A percentile compares a stretch with the other conserved stretches of the same genome.
Evolutionary conservation across 148 eudicot species (phyloP).

Genomic region (Diospyros kaki): DNA sequence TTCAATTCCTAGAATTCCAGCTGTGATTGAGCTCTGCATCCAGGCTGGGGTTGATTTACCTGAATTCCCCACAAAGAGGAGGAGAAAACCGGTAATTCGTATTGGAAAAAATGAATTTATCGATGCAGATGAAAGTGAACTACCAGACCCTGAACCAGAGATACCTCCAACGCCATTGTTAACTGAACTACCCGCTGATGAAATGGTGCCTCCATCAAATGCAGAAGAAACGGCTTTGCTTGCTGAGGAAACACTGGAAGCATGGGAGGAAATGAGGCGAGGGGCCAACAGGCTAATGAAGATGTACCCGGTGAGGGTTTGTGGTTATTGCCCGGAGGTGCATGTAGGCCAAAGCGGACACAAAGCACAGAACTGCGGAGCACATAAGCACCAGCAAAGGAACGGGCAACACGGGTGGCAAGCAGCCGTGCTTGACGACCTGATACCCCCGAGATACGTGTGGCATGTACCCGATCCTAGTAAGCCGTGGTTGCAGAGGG

Average conservation of each 20-base stretch:
- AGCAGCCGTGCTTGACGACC: slow-evolving; percentile 68
- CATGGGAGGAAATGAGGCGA: slow-evolving; percentile 83
- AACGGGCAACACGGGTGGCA: slow-evolving; percentile 98
- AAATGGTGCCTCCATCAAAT: slow-evolving; percentile 44
- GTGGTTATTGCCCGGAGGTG: slow-evolving; percentile 93
- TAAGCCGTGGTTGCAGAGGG: slow-evolving; percentile 49
- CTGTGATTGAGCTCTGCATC: slow-evolving; percentile 88
- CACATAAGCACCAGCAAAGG: slow-evolving; percentile 89
- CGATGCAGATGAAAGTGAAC: slow-evolving; percentile 90
- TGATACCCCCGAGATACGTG: slow-evolving; percentile 86
- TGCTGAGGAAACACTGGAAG: slow-evolving; percentile 83
- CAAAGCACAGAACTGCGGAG: slow-evolving; percentile 94
- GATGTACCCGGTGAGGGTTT: slow-evolving; percentile 84
- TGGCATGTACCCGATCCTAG: slow-evolving; percentile 86
- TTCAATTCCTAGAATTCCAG: slow-evolving; percentile 79
- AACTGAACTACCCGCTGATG: slow-evolving; percentile 47
- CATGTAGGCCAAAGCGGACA: slow-evolving; percentile 83
- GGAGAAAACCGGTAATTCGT: slow-evolving; percentile 76
- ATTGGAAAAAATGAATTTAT: slow-evolving; percentile 73
- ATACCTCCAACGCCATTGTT: slow-evolving; percentile 40
- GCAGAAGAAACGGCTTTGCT: slow-evolving; percentile 56
- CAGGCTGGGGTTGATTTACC: slow-evolving; percentile 87
- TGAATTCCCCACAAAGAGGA: slow-evolving; percentile 76
- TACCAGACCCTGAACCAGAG: slow-evolving; percentile 71
- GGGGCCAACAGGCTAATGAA: slow-evolving; percentile 84